Evolutionary conservation across 2,329 filamentous ascomycete species (phyloP).

Genomic region (Arachnomyces sp.): DNA sequence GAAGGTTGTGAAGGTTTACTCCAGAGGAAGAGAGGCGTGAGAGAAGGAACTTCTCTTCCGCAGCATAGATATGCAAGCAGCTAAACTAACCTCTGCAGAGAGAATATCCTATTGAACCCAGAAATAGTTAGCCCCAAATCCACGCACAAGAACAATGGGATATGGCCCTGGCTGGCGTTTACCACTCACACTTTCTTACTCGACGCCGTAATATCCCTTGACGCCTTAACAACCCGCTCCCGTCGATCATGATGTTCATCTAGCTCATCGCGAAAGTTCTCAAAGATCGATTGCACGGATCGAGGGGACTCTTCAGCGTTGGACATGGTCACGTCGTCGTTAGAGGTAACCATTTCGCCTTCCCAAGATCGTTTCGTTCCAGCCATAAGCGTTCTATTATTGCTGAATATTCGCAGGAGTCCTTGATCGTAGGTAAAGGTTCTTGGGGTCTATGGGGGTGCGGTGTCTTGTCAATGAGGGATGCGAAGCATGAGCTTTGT

Average conservation of each 20-base stretch:
- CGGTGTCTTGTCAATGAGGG: too few species aligned
- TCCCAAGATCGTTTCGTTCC: constrained; percentile 34
- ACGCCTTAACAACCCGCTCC: constrained; percentile 82
- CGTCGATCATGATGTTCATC: constrained; percentile 91
- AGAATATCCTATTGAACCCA: constrained; percentile 57
- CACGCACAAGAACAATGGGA: constrained; percentile 7
- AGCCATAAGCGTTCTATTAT: constrained; percentile 20
- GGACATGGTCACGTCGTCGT: constrained; percentile 8
- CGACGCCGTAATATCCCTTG: constrained; percentile 81
- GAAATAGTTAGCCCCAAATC: not conserved
- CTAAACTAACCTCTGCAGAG: constrained; percentile 60
- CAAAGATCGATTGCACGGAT: constrained; percentile 63
- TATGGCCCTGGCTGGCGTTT: not conserved
- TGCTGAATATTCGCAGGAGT: too few species aligned
- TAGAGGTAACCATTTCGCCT: constrained; percentile 21
- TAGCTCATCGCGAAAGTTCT: constrained; percentile 73
- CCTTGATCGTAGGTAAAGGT: too few species aligned
- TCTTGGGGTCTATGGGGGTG: too few species aligned
- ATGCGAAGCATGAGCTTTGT: too few species aligned
- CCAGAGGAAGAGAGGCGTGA: too few species aligned
- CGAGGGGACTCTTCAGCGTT: constrained; percentile 2
- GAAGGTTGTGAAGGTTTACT: too few species aligned
- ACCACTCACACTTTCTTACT: constrained; percentile 86
- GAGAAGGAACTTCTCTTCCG: too few species aligned
- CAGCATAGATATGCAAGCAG: not conserved